Evolutionary conservation across 306 rosid species (phyloP), one percentile per base, ranked within the genome.

Genomic region (Begonia peltatifolia): DNA sequence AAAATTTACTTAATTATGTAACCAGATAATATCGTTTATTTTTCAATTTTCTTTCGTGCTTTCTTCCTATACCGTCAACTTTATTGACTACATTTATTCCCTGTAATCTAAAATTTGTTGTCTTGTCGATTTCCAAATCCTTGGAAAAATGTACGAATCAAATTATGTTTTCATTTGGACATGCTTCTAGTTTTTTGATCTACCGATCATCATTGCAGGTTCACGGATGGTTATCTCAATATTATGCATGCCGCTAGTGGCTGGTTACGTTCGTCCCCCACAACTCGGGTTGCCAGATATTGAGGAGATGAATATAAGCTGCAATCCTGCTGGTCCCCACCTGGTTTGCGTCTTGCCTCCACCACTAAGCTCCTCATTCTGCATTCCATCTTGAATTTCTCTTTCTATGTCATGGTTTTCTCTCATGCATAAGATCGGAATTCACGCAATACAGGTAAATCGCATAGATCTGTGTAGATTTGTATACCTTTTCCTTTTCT

Each of bases 261-360:
- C 95, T 9, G 99, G 99, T 41, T 83, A 86, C 16, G 93, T 92
- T 53, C 96, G 83, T 10, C 96, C 99, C 36, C 99, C 99, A 9
- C 74, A 69, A 54, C 94, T 92, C 20, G 86, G 88, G 53, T 53
- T 92, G 56, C 99, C 96, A 30, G 84, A 86, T 44, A 72, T 92
- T 6, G 94, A 77, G 7, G 88, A 83, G 47, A 64, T 82, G 46
- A 77, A 80, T 71, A 73, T 90, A 71, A 92, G 84, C 64, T 80
- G 87, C 75, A 92, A 79, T 68, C 99, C 96, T 18, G 82, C 95
- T 7, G 92, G 94, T 50, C 99, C 99, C 44, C 96, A 92, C 63
- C 80, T 92, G 66, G 82, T 92, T 42, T 86, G 99, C 60, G 92
- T 92, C 47, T 81, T 92, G 77, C 99, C 99, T 44, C 93, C 99